A percentile compares a stretch with the other conserved stretches of the same genome.
Conservation (phyloP, 1,284 basidiomycete species). For the Hymenochaete sp. region DNA sequence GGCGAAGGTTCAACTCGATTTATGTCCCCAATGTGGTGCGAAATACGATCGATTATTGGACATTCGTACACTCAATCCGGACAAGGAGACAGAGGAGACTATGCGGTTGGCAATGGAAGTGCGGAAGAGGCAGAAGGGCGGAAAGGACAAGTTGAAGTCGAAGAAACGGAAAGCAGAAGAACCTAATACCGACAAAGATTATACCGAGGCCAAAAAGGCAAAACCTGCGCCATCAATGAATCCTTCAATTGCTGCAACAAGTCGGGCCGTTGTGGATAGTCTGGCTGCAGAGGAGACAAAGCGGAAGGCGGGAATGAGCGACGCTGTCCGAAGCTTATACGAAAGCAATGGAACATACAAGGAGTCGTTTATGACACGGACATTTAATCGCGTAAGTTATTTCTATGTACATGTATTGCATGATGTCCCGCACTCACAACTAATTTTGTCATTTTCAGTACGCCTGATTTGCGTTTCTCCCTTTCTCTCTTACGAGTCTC, state of each 20-base stretch:
- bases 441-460: too few relatives aligned
- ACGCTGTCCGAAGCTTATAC: constrained; percentile 67
- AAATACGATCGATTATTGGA: constrained; percentile 54
- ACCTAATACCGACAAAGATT: constrained; percentile 22
- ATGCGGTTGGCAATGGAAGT: constrained; percentile 46
- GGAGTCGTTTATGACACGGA: constrained; percentile 80
- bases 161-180: constrained; percentile 30
- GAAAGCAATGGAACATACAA: constrained; percentile 45
- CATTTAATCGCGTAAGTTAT: constrained; percentile 66
- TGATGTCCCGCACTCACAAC: too few relatives aligned
- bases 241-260: constrained; percentile 47
- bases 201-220: constrained; percentile 27
- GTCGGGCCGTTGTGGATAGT: constrained; percentile 51
- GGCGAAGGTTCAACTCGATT: constrained; percentile 32
- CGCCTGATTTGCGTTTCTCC: too few relatives aligned
- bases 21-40: constrained; percentile 67
- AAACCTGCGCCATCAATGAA: constrained; percentile 39
- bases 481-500: too few relatives aligned
- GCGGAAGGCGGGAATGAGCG: constrained; percentile 67
- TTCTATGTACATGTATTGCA: too few relatives aligned
- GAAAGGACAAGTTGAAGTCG: constrained; percentile 45
- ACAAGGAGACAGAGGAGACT: constrained; percentile 45
- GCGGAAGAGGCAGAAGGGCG: constrained; percentile 30
- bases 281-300: constrained; percentile 66
- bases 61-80: constrained; percentile 54